Percentiles rank a stretch among this genome's conserved stretches.
These are phyloP conservation scores for Aspergillus hortae DNA, from an alignment of 2,329 filamentous ascomycete genomes.

Conservation along the genomic window DNA sequence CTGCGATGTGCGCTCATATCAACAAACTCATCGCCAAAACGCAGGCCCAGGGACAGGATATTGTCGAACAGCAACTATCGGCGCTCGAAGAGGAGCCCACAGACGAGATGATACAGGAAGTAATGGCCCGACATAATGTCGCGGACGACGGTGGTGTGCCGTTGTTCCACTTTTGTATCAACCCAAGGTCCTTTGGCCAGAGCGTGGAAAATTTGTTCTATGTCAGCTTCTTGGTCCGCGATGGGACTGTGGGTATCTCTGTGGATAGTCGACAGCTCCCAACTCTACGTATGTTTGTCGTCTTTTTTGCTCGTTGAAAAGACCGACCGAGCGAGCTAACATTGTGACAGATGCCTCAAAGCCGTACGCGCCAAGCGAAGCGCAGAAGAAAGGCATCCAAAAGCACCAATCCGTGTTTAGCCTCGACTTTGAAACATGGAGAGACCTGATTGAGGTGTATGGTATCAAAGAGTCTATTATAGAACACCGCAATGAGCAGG, in stretches of 20 bases:
- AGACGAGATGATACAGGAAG: conserved; percentile 39
- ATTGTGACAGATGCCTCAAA: conserved; percentile 39
- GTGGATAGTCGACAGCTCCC: conserved; percentile 71
- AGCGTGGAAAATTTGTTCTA: conserved; percentile 98
- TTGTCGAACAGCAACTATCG: conserved; percentile 44
- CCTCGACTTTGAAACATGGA: conserved; percentile 82
- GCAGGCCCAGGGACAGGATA: conserved; percentile 44
- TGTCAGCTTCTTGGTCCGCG: conserved; percentile 86
- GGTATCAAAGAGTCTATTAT: conserved; percentile 79
- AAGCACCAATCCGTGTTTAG: conserved; percentile 85
- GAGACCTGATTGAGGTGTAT: conserved; percentile 70
- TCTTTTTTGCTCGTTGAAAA: conserved; percentile 1
- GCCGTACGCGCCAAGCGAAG: conserved; percentile 48
- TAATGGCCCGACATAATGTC: conserved; percentile 66
- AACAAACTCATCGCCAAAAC: conserved; percentile 54
- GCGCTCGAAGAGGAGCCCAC: conserved; percentile 27
- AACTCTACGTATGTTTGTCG: conserved; percentile 65
- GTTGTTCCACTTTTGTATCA: conserved; percentile 82
- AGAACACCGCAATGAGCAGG: conserved; percentile 67
- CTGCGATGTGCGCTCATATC: conserved; percentile 73
- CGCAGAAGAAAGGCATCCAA: conserved; percentile 52
- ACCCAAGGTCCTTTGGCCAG: conserved; percentile 86
- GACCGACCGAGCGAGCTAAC: conserved; percentile 4
- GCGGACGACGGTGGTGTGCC: conserved; percentile 68
- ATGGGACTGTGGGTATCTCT: conserved; percentile 72